Base-by-base conservation (phyloP, 306 rosid species). In the Urtica urens region DNA sequence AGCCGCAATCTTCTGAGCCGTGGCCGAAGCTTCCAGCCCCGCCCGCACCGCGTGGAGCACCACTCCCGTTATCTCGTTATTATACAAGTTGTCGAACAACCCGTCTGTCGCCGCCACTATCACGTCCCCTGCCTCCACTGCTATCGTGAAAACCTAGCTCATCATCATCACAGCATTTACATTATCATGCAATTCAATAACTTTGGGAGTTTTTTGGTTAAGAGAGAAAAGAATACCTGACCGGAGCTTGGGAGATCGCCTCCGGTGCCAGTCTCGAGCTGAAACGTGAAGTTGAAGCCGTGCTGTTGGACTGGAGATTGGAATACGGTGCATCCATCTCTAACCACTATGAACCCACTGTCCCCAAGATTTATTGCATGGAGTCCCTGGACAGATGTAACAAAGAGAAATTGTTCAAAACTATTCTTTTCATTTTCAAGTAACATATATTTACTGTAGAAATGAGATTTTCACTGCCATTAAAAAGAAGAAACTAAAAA, bases 171-270 rank as follows among this genome's bases (percentile, higher is more conserved):
- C n/a, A n/a, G n/a, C n/a, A n/a, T n/a, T n/a, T n/a, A n/a, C n/a
- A n/a, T n/a, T n/a, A n/a, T n/a, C n/a, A n/a, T n/a, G n/a, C n/a
- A n/a, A n/a, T n/a, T n/a, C n/a, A n/a, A n/a, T n/a, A n/a, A n/a
- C n/a, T n/a, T n/a, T n/a, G n/a, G n/a, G n/a, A n/a, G n/a, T n/a
- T n/a, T n/a, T n/a, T n/a, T n/a, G n/a, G n/a, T n/a, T n/a, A n/a
- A n/a, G n/a, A n/a, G n/a, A n/a, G n/a, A n/a, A n/a, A n/a, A n/a
- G n/a, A n/a, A n/a, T n/a, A 92, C 99, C 83, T 92, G 79, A 16
- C 94, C 96, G 26, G 96, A 82, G 83, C 86, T 67, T 25, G 99
- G 99, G 48, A 69, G 78, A 70, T 92, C 99, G 48, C 77, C 85
- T 40, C 72, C 68, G 23, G 64, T 67, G 51, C 99, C 96, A 47